Base-by-base conservation (phyloP, 306 rosid species). In the Quercus ilex region DNA sequence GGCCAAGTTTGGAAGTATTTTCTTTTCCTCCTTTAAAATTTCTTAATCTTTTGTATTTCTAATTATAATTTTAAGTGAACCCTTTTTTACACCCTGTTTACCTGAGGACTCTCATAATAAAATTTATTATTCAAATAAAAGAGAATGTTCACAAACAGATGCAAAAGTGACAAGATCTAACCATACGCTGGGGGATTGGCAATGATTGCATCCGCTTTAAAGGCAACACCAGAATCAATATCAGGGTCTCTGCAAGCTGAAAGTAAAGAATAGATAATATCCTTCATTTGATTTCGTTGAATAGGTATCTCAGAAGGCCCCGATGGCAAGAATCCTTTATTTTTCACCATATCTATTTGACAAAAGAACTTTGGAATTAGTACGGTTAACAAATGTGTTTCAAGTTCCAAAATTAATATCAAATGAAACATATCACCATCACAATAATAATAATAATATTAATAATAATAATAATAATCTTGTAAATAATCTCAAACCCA, bases 171-270 rank as follows among this genome's bases (percentile, higher is more conserved):
- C 38, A 62, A 81, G 68, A 74, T 57, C 87, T 84, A 77, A 96
- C 99, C 99, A 75, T 93, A 96, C 76, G 98, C 99, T 25, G 99
- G 98, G 83, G 99, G 99, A 74, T 96, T 96, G 75, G 99, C 99
- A 21, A 96, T 93, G 71, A 96, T 96, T 78, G 98, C 99, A 69
- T 96, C 99, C 2, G 94, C 99, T 74, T 87, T 87, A 62, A 96
- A 96, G 38, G 92, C 21, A 33, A 96, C 85, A 33, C 89, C 90
- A 78, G 98, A 77, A 87, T 96, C 98, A 23, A 87, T 58, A 88
- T 96, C 99, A 77, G 92, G 86, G n/a, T 96, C 98, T 81, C 83
- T 90, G 82, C 99, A 96, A 63, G 99, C 99, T 79, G 97, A 86
- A 88, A 85, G 90, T 78, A 96, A 82, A 79, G 99, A 93, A 74